phyloP scores from a whole-genome alignment of 2,329 filamentous ascomycete genomes.

The Penicillium psychrosexuale region DNA sequence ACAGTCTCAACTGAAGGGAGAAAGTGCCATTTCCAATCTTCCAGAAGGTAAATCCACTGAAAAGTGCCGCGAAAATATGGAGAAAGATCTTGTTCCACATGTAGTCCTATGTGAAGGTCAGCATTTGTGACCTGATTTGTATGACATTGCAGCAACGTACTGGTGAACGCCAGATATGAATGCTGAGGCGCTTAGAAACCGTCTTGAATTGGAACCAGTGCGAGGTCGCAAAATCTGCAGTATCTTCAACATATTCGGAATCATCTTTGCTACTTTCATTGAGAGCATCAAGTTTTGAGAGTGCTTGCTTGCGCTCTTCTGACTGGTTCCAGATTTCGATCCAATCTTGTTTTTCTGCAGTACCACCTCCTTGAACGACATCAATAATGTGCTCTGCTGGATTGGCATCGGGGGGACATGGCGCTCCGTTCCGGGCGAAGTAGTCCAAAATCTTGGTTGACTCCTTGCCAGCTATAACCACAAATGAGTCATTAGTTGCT shows the following conservation, averaged over 20 bases:
- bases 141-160: constrained; percentile 14
- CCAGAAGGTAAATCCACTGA: constrained; percentile 64
- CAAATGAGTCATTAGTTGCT: not conserved
- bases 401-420: constrained; percentile 52
- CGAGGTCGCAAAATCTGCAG: constrained; percentile 38
- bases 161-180: constrained; percentile 35
- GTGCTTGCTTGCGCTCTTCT: constrained; percentile 25
- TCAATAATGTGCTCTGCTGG: constrained; percentile 51
- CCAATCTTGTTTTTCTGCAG: constrained; percentile 28
- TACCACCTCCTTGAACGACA: constrained; percentile 30
- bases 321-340: constrained; percentile 34
- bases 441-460: constrained; percentile 48
- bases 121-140: not conserved
- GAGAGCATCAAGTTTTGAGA: constrained; percentile 27
- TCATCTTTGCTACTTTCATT: constrained; percentile 22
- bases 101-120: constrained; percentile 34
- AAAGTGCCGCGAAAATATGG: constrained; percentile 55
- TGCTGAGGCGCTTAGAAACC: constrained; percentile 34
- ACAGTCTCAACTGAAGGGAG: constrained; percentile 55
- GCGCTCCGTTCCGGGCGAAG: constrained; percentile 53
- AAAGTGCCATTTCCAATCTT: constrained; percentile 52
- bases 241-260: constrained; percentile 29
- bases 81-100: constrained; percentile 50
- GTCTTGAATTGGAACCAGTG: constrained; percentile 41
- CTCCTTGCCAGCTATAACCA: constrained; percentile 30